These are phyloP conservation scores for Claviceps sp. DNA, from an alignment of 2,329 filamentous ascomycete species.

Conservation along the genomic window DNA sequence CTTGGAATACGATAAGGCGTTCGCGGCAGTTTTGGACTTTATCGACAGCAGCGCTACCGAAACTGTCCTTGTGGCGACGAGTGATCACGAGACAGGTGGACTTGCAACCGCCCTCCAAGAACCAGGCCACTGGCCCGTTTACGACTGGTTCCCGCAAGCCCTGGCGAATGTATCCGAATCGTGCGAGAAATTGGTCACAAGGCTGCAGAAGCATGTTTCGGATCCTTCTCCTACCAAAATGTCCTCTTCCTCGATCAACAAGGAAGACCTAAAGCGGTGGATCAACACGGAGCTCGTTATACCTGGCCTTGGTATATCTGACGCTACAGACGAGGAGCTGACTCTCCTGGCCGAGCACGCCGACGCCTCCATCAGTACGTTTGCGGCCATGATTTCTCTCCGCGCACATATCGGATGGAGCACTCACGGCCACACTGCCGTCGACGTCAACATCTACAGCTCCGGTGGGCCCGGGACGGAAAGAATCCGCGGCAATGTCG, in stretches of 20 bases:
- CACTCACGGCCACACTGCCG: slow-evolving; percentile 84
- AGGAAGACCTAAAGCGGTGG: slow-evolving; percentile 42
- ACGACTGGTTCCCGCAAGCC: slow-evolving; percentile 69
- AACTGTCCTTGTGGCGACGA: slow-evolving; percentile 75
- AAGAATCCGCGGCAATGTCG: slow-evolving; percentile 68
- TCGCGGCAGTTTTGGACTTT: slow-evolving; percentile 73
- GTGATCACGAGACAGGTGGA: slow-evolving; percentile 93
- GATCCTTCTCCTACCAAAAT: neutral
- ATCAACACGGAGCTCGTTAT: slow-evolving; percentile 55
- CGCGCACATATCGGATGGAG: slow-evolving; percentile 87
- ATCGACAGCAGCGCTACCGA: slow-evolving; percentile 59
- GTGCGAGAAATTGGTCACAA: slow-evolving; percentile 53
- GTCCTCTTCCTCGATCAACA: slow-evolving; percentile 3
- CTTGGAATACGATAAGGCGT: slow-evolving; percentile 83
- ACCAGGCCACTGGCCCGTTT: slow-evolving; percentile 38
- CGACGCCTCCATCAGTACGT: slow-evolving; percentile 38
- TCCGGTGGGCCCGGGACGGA: slow-evolving; percentile 52
- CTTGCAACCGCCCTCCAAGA: slow-evolving; percentile 63
- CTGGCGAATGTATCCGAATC: slow-evolving; percentile 67
- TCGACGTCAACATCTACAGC: slow-evolving; percentile 94
- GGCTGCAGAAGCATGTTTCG: slow-evolving; percentile 47
- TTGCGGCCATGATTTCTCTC: slow-evolving; percentile 77
- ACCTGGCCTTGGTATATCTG: slow-evolving; percentile 60
- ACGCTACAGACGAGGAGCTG: slow-evolving; percentile 61
- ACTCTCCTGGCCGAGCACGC: slow-evolving; percentile 46